Conservation (phyloP, 2,329 filamentous ascomycete species). For the Pseudogymnoascus sp. region DNA sequence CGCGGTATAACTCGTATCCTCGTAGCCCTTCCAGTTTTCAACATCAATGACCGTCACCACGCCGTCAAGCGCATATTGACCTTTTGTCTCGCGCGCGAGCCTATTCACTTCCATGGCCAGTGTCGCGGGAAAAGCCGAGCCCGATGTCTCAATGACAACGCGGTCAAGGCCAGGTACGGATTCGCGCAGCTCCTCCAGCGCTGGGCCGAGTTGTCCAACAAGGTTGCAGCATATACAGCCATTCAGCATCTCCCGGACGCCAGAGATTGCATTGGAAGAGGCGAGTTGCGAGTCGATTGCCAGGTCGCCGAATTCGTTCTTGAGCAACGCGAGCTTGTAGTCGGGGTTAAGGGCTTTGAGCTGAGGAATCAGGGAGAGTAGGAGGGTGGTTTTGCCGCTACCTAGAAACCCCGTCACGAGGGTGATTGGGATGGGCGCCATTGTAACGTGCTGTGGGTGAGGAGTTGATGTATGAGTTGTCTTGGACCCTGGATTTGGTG, state of each 20-base stretch:
- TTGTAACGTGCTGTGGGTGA: slow-evolving; percentile 26
- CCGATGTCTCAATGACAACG: slow-evolving; percentile 90
- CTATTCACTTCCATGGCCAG: slow-evolving; percentile 66
- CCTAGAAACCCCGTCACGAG: slow-evolving; percentile 95
- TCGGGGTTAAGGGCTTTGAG: slow-evolving; percentile 61
- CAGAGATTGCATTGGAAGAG: slow-evolving; percentile 71
- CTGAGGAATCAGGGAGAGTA: slow-evolving; percentile 89
- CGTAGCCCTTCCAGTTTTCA: slow-evolving; percentile 70
- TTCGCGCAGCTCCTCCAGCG: slow-evolving; percentile 65
- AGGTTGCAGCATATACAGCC: slow-evolving; percentile 99
- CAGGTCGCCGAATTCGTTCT: slow-evolving; percentile 96
- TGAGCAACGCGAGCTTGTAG: slow-evolving; percentile 89
- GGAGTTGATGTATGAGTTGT: neutral
- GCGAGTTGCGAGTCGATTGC: slow-evolving; percentile 91
- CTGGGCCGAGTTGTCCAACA: slow-evolving; percentile 79
- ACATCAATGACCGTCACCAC: slow-evolving; percentile 67
- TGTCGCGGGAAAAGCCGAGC: slow-evolving; percentile 54
- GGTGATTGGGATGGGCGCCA: slow-evolving; percentile 77
- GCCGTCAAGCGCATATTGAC: slow-evolving; percentile 57
- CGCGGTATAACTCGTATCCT: slow-evolving; percentile 63
- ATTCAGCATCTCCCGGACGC: slow-evolving; percentile 87
- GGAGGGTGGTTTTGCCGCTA: slow-evolving; percentile 91
- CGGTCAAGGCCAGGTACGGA: slow-evolving; percentile 57
- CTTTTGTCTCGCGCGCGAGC: slow-evolving; percentile 45
- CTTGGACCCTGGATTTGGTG: neutral